Conservation (phyloP, 2,329 filamentous ascomycete species). For the Diaporthe vaccinii region DNA sequence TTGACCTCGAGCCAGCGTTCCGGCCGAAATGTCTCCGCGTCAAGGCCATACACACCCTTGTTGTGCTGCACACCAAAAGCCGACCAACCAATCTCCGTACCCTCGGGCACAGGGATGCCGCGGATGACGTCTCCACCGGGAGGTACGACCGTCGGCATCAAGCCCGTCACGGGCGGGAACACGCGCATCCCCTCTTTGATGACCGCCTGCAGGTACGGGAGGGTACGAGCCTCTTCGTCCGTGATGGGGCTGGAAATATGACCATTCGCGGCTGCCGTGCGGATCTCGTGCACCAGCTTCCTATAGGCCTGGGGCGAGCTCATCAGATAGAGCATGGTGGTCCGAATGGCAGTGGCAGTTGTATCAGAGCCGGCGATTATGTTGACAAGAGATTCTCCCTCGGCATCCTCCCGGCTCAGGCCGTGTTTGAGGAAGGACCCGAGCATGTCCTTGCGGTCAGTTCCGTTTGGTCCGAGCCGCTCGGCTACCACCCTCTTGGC, state of each 20-base stretch:
- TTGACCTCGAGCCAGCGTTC: conserved; percentile 63
- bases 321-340: conserved; percentile 61
- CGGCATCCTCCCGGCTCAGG: conserved; percentile 53
- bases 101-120: conserved; percentile 58
- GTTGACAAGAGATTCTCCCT: conserved; percentile 60
- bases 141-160: conserved; percentile 53
- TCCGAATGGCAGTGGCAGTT: conserved; percentile 62
- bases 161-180: conserved; percentile 57
- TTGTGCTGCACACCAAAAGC: conserved; percentile 56
- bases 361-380: conserved; percentile 66
- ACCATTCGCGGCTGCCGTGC: conserved; percentile 51
- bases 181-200: conserved; percentile 64
- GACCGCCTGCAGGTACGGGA: conserved; percentile 64
- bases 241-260: conserved; percentile 50
- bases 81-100: conserved; percentile 60
- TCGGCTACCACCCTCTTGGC: conserved; percentile 47
- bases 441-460: conserved; percentile 53
- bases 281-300: conserved; percentile 58
- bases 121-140: conserved; percentile 54
- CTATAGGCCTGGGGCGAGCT: conserved; percentile 58
- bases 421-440: conserved; percentile 57
- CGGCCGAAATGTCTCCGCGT: conserved; percentile 60
- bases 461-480: conserved; percentile 47
- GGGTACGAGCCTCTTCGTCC: conserved; percentile 53
- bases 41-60: conserved; percentile 53